Percentiles rank a stretch among this genome's conserved stretches.
phyloP scores from a whole-genome alignment of 306 rosid genomes.

The Acacia crassicarpa region DNA sequence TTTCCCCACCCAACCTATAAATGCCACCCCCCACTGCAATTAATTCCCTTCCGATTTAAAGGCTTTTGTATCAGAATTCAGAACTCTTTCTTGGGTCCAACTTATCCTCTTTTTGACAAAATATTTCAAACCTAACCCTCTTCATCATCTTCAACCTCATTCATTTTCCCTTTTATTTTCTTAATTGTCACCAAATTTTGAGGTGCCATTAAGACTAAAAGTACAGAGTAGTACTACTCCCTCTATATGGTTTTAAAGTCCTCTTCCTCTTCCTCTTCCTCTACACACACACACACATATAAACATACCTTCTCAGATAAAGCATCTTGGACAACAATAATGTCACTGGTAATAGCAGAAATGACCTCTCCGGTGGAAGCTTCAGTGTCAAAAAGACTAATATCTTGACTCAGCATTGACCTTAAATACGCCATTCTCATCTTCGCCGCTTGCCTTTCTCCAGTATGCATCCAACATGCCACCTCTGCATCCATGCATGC shows the following conservation, averaged over 20 bases:
- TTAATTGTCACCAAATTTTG: not conserved
- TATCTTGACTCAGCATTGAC: slow-evolving; percentile 81
- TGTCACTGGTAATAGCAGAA: slow-evolving; percentile 82
- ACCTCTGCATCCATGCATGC: slow-evolving; percentile 58
- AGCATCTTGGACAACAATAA: slow-evolving; percentile 86
- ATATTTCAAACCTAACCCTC: not conserved
- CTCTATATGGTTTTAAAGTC: not conserved
- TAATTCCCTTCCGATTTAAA: not conserved
- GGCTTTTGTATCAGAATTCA: not conserved
- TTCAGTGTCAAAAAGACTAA: slow-evolving; percentile 78
- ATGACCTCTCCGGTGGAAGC: slow-evolving; percentile 86
- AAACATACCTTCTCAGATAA: slow-evolving; percentile 74
- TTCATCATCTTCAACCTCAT: not conserved
- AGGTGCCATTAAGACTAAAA: not conserved
- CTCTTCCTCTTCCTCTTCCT: not conserved
- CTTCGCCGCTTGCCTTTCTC: slow-evolving; percentile 89
- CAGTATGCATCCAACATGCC: slow-evolving; percentile 98
- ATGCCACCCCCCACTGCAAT: not conserved
- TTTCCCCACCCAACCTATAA: not conserved
- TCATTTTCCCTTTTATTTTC: not conserved
- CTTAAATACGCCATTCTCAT: slow-evolving; percentile 90
- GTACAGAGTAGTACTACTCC: not conserved
- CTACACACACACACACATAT: not conserved
- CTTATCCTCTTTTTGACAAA: not conserved
- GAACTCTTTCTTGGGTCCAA: not conserved